These are phyloP conservation scores for Phaeosphaeriaceae sp. DNA, from an alignment of 2,329 filamentous ascomycete genomes.

Conservation along the genomic window DNA sequence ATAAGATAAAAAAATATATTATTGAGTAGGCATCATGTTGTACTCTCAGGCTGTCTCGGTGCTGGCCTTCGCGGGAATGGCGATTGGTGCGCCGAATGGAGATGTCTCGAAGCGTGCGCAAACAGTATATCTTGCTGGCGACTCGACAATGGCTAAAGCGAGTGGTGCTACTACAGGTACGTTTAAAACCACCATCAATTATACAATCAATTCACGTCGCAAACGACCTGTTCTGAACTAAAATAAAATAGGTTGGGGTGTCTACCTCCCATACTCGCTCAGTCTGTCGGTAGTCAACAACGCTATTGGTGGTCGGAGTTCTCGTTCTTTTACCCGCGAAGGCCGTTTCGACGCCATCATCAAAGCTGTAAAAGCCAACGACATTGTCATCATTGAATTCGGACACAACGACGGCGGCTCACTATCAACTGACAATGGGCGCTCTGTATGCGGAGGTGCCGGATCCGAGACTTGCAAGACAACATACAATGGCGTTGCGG, in stretches of 20 bases:
- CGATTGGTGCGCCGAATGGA: conserved; percentile 30
- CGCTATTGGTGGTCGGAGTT: conserved; percentile 70
- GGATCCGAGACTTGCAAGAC: conserved; percentile 62
- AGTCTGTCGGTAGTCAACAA: conserved; percentile 64
- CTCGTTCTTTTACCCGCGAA: conserved; percentile 70
- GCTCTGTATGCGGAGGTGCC: conserved; percentile 64
- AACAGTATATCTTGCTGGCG: conserved; percentile 64
- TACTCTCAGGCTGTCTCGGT: conserved; percentile 21
- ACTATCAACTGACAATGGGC: conserved; percentile 64
- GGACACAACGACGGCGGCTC: conserved; percentile 75
- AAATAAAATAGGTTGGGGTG: conserved; percentile 63
- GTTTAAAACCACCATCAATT: not conserved
- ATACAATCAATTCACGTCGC: not conserved
- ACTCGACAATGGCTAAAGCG: conserved; percentile 65
- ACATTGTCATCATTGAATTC: conserved; percentile 74
- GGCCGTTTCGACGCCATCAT: conserved; percentile 67
- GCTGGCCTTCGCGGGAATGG: not conserved
- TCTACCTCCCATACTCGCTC: conserved; percentile 62
- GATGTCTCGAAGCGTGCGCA: conserved; percentile 37
- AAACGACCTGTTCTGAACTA: not conserved
- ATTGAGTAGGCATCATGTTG: conserved; percentile 20
- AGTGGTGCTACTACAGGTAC: conserved; percentile 54
- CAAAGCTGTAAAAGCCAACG: conserved; percentile 59
- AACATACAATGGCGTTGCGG: conserved; percentile 57
- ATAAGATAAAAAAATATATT: not conserved